Percentiles rank a stretch among this genome's conserved stretches.
phyloP scores from a whole-genome alignment of 2,329 filamentous ascomycete genomes.

The Aspergillus pseudoglaucus region DNA sequence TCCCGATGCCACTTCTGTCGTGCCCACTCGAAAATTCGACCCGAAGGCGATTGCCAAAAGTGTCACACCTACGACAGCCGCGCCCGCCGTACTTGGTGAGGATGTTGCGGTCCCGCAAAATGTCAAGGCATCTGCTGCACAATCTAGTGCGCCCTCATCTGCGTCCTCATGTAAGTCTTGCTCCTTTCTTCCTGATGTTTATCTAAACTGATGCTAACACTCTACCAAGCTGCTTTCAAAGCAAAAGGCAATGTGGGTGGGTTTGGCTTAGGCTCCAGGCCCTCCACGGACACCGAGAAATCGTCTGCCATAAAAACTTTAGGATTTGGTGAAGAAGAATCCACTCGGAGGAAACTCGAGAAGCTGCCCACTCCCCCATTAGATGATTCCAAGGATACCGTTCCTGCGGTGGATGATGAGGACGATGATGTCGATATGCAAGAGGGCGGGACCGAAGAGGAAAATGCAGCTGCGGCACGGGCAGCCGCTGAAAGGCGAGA shows the following conservation, averaged over 20 bases:
- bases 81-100: slow-evolving; percentile 50
- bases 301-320: slow-evolving; percentile 65
- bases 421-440: slow-evolving; percentile 69
- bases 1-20: slow-evolving; percentile 44
- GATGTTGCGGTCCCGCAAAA: slow-evolving; percentile 48
- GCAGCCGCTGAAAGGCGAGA: slow-evolving; percentile 80
- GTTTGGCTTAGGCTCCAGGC: slow-evolving; percentile 72
- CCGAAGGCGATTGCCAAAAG: slow-evolving; percentile 82
- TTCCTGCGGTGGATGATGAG: slow-evolving; percentile 50
- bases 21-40: slow-evolving; percentile 75
- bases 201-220: slow-evolving; percentile 1
- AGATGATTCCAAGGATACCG: slow-evolving; percentile 52
- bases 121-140: slow-evolving; percentile 39
- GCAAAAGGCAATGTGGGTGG: slow-evolving; percentile 69
- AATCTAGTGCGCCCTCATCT: slow-evolving; percentile 40
- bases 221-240: slow-evolving; percentile 49
- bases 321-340: slow-evolving; percentile 83
- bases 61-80: slow-evolving; percentile 53
- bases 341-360: slow-evolving; percentile 77
- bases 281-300: slow-evolving; percentile 59
- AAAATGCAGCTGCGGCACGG: slow-evolving; percentile 75
- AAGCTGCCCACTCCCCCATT: slow-evolving; percentile 75
- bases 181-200: not conserved
- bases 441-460: slow-evolving; percentile 78
- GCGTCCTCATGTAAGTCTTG: slow-evolving; percentile 33